Base-by-base conservation (phyloP, 2,329 filamentous ascomycete genomes). In the Lachnellula arida region DNA sequence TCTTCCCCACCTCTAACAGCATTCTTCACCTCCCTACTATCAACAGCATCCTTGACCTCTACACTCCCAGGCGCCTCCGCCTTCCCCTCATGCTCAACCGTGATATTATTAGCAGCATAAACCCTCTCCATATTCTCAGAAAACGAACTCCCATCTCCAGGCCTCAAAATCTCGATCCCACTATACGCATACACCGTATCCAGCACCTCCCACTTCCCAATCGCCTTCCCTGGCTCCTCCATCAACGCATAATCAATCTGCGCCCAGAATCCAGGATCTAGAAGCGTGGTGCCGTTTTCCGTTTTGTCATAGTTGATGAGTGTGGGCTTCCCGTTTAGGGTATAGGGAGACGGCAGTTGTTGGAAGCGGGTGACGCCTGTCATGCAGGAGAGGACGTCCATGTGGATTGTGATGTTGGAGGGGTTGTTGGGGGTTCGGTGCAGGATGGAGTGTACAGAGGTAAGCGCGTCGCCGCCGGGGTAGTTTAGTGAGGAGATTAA, bases 401-500 rank as follows among this genome's bases (percentile, higher is more conserved):
- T 81, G 65, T 88, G 85, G 43, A 85, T 76, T 12, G 79, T 70
- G 5, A 75, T 65, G 3, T 37, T 70, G 57, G 70, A 59, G 25
- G 63, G 46, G 8, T n/a, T 43, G 25, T 32, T 46, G 32, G 12
- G 37, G 32, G 52, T 52, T 17, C 48, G 53, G 12, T 40, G 51
- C 17, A 78, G 71, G 12, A 75, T 64, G 4, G 57, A 54, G 57
- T 79, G 76, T 40, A 87, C 74, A 46, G 78, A 75, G 8, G 72
- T 63, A 22, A 97, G 77, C 2, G 92, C 94, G 57, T 89, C 82
- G 22, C 90, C 94, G 48, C 94, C 94, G 1, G 94, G 94, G 68
- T 99, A 99, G 74, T 97, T 99, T 55, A 95, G 83, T 14, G 89
- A 87, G 0, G 91, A 96, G 57, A 95, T 75, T 28, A 87, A 79